A percentile compares a stretch with the other conserved stretches of the same genome.
These are phyloP conservation scores for Phytophthora fragariae DNA, from an alignment of 352 stramenopile species.

Conservation along the genomic window DNA sequence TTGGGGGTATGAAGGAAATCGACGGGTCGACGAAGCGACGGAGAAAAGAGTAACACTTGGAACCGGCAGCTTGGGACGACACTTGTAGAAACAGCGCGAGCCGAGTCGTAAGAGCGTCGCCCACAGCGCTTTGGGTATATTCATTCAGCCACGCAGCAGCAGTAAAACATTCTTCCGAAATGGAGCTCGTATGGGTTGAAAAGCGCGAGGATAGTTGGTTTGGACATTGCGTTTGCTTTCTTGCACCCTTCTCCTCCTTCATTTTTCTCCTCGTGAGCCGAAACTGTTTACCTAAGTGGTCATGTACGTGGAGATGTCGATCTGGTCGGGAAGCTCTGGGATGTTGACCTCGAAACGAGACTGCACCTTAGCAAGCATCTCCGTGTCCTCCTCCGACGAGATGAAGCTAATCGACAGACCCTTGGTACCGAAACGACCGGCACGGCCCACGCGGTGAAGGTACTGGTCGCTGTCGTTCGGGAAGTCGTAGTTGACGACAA, in stretches of 20 bases:
- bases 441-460: slow-evolving; percentile 98
- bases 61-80: slow-evolving; percentile 43
- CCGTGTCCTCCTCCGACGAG: slow-evolving; percentile 97
- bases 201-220: slow-evolving; percentile 43
- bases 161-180: slow-evolving; percentile 43
- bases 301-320: slow-evolving; percentile 99
- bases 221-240: slow-evolving; percentile 31
- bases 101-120: slow-evolving; percentile 47
- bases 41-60: slow-evolving; percentile 70
- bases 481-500: slow-evolving; percentile 99
- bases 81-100: slow-evolving; percentile 46
- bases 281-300: slow-evolving; percentile 68
- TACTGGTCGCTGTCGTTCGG: slow-evolving; percentile 98
- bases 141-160: slow-evolving; percentile 46
- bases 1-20: slow-evolving; percentile 80
- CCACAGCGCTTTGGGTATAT: slow-evolving; percentile 51
- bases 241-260: slow-evolving; percentile 16
- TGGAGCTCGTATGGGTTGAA: slow-evolving; percentile 37
- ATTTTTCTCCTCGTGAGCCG: slow-evolving; percentile 24
- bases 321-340: slow-evolving; percentile 98
- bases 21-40: slow-evolving; percentile 60
- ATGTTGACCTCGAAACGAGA: slow-evolving; percentile 99
- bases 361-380: slow-evolving; percentile 99
- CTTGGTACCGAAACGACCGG: slow-evolving; percentile 99
- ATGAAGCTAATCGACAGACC: slow-evolving; percentile 99